Conservation (phyloP, 495 filamentous ascomycete species). For the Hamigera avellanea region DNA sequence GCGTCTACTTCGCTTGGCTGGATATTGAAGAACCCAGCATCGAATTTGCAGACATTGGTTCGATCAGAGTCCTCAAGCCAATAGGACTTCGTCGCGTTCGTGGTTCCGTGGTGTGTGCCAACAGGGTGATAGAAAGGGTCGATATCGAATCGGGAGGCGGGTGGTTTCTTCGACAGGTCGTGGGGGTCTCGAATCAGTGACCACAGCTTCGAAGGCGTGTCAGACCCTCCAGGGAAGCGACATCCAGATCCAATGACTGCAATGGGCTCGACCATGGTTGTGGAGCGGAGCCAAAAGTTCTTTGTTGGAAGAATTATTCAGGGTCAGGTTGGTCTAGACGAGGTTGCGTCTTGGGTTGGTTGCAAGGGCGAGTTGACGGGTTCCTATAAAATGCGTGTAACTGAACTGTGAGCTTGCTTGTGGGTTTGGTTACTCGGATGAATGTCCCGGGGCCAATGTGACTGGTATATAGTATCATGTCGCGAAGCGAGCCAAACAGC, state of each 20-base stretch:
- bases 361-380: too few species aligned
- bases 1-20: conserved; percentile 33
- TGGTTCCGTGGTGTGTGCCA: conserved; percentile 8
- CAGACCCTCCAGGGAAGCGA: conserved; percentile 21
- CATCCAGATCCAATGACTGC: conserved; percentile 26
- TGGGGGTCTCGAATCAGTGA: conserved; percentile 11
- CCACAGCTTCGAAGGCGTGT: conserved; percentile 12
- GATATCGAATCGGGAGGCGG: conserved; percentile 23
- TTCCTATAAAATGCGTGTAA: too few species aligned
- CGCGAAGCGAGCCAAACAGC: too few species aligned
- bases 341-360: too few species aligned
- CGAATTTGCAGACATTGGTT: conserved; percentile 13
- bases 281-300: too few species aligned
- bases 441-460: too few species aligned
- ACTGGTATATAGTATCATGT: too few species aligned
- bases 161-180: conserved; percentile 2
- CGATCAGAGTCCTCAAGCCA: not conserved
- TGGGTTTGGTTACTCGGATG: too few species aligned
- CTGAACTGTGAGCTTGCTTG: too few species aligned
- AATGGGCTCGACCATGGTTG: conserved; percentile 21
- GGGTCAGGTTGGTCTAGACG: too few species aligned
- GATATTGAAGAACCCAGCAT: conserved; percentile 42
- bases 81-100: conserved; percentile 18
- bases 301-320: too few species aligned
- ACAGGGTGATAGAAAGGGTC: conserved; percentile 24